These are phyloP conservation scores for Boletus smithii DNA, from an alignment of 1,284 basidiomycete species.

Conservation along the genomic window DNA sequence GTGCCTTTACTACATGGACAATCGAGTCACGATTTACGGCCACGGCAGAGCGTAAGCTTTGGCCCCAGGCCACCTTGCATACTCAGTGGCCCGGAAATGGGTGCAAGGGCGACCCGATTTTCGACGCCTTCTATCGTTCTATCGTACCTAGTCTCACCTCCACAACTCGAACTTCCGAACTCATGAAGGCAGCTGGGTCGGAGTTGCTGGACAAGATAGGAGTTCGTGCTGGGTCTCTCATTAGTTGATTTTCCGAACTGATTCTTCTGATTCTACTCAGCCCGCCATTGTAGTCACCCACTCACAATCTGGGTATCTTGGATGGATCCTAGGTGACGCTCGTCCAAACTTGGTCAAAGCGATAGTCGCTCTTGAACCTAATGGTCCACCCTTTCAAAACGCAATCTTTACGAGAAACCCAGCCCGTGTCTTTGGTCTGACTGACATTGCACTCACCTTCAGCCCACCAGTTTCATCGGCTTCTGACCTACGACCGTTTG, in stretches of 20 bases:
- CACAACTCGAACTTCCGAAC: slow-evolving; percentile 24
- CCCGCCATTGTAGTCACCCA: slow-evolving; percentile 45
- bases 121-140: slow-evolving; percentile 45
- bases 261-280: slow-evolving; percentile 25
- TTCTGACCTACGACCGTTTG: slow-evolving; percentile 33
- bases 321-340: slow-evolving; percentile 48
- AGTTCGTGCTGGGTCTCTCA: slow-evolving; percentile 18
- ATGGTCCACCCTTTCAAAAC: slow-evolving; percentile 47
- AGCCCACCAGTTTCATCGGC: slow-evolving; percentile 39
- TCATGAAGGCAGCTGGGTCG: slow-evolving; percentile 30
- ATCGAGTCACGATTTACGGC: slow-evolving; percentile 47
- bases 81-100: slow-evolving; percentile 54
- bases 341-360: slow-evolving; percentile 42
- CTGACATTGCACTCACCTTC: slow-evolving; percentile 44
- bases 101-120: slow-evolving; percentile 41
- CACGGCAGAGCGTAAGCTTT: slow-evolving; percentile 37
- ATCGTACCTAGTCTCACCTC: slow-evolving; percentile 29
- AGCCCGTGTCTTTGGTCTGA: slow-evolving; percentile 43
- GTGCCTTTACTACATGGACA: slow-evolving; percentile 29
- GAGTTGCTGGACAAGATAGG: slow-evolving; percentile 31
- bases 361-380: slow-evolving; percentile 47
- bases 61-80: slow-evolving; percentile 46
- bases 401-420: slow-evolving; percentile 40
- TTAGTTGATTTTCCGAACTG: not conserved
- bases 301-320: slow-evolving; percentile 46